These are phyloP conservation scores for Rhodomyrtus tomentosa DNA, from an alignment of 345 rosid species.

Conservation along the genomic window DNA sequence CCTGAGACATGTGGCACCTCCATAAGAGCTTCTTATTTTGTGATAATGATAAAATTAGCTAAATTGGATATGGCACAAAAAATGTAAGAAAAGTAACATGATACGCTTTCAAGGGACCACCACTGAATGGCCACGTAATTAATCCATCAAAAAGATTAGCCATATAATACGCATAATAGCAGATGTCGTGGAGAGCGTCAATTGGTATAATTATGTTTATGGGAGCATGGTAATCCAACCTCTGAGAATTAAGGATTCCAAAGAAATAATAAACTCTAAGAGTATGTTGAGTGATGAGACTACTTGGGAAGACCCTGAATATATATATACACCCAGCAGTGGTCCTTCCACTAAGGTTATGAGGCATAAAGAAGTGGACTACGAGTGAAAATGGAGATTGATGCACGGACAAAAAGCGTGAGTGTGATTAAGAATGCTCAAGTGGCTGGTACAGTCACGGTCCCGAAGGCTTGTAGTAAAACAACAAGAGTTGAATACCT, in stretches of 20 bases:
- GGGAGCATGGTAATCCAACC: neutral
- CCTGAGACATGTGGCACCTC: conserved; percentile 23
- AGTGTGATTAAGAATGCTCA: neutral
- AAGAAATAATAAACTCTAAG: neutral
- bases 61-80: neutral
- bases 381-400: neutral
- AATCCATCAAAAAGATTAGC: neutral
- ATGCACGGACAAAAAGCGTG: neutral
- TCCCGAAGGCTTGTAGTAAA: neutral
- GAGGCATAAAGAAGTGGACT: neutral
- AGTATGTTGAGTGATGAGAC: neutral
- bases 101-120: neutral
- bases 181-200: neutral
- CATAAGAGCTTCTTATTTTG: neutral
- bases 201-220: neutral
- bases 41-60: neutral
- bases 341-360: neutral
- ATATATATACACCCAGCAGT: neutral
- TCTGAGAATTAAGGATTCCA: neutral
- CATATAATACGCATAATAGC: neutral
- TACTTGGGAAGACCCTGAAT: neutral
- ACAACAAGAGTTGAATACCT: conserved; percentile 33
- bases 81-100: neutral
- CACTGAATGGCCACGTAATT: neutral
- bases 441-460: neutral